phyloP scores from a whole-genome alignment of 2,329 filamentous ascomycete genomes.

The Didymella arachidicola region DNA sequence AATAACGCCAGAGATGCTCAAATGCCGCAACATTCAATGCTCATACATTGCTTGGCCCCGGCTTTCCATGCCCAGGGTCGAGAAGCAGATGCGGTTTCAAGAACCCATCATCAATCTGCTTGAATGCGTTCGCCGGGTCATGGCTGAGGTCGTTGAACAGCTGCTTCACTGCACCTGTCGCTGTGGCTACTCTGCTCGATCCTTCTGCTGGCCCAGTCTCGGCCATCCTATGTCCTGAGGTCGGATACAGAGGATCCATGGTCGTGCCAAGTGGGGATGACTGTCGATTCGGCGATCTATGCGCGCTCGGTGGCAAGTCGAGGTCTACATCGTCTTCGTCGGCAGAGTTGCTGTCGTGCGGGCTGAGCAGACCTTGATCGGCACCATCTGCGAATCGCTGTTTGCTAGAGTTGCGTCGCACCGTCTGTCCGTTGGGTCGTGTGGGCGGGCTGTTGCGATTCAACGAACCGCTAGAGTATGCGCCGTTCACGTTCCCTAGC shows the following conservation, averaged over 20 bases:
- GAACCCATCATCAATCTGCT: constrained; percentile 92
- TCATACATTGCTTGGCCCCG: constrained; percentile 48
- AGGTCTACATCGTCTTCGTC: constrained; percentile 64
- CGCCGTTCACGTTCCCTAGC: constrained; percentile 59
- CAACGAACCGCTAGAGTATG: constrained; percentile 65
- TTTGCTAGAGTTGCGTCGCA: constrained; percentile 62
- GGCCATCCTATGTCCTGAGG: constrained; percentile 45
- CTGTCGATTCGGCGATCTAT: constrained; percentile 53
- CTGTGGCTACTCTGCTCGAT: constrained; percentile 63
- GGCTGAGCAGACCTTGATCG: constrained; percentile 64
- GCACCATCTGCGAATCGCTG: constrained; percentile 57
- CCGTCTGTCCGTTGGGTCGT: constrained; percentile 53
- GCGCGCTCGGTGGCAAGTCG: constrained; percentile 66
- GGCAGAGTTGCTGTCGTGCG: constrained; percentile 57
- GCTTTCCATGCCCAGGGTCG: constrained; percentile 62
- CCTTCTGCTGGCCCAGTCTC: constrained; percentile 27
- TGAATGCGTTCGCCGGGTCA: constrained; percentile 89
- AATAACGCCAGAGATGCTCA: constrained; percentile 34
- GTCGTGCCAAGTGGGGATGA: constrained; percentile 40
- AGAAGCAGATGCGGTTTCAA: constrained; percentile 91
- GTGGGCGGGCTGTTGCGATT: constrained; percentile 59
- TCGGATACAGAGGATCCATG: constrained; percentile 48
- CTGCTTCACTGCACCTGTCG: constrained; percentile 78
- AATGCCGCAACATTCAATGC: constrained; percentile 5
- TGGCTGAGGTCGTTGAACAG: constrained; percentile 79